Base-by-base conservation (phyloP, 345 rosid genomes). In the Litchi chinensis region DNA sequence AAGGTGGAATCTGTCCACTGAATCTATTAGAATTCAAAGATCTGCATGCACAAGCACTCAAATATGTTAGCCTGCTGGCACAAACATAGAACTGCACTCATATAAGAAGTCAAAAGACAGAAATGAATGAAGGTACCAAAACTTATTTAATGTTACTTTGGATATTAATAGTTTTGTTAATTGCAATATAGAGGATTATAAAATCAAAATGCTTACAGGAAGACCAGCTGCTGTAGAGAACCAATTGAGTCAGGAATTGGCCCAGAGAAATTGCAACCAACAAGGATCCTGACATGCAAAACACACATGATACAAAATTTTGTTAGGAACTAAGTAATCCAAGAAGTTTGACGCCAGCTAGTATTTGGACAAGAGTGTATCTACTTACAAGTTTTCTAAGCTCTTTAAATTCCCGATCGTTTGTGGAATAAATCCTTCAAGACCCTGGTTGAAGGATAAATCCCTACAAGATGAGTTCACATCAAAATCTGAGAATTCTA, bases 361-460 rank as follows among this genome's bases (percentile, higher is more conserved):
- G 76, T 52, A 66, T 28, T 28, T 41, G 41, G 65, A 24, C 10
- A 66, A 56, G 19, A 77, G 71, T 3, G 43, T n/a, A 21, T 62
- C 75, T 60, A 22, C 94, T 89, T 91, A 94, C 99, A 96, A 87
- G 83, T 76, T 87, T 73, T 70, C 57, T 56, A 96, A 87, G 77
- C 91, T 87, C 86, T 74, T 76, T 82, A 93, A 82, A 0, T 79
- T 50, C 74, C 95, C 98, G 3, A 94, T 92, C 10, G 83, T 57
- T 21, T 56, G 0, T 68, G 99, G 97, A 75, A 96, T 86, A 70
- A 93, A 10, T 84, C 99, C 99, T 9, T 26, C 68, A 54, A 96
- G 82, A 56, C 68, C 85, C 68, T 74, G 37, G 85, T 93, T 96
- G 85, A 76, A 89, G 6, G 98, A 93, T 76, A 96, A 85, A 87